phyloP scores from a whole-genome alignment of 768 basidiomycete genomes.

The Pleurotus giganteus region DNA sequence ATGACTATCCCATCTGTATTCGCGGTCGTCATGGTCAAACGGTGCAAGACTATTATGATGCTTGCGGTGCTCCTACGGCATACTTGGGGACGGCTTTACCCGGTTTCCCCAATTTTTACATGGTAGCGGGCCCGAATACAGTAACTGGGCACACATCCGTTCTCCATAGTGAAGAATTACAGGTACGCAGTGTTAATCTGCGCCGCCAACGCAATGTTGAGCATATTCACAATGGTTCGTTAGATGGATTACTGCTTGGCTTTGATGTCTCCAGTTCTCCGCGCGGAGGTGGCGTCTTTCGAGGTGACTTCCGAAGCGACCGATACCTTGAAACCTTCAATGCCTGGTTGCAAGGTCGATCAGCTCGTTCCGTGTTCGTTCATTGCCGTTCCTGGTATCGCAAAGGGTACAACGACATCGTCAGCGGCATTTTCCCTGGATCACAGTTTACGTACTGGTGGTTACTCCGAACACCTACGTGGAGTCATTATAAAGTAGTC shows the following conservation, averaged over 20 bases:
- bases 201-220: background rate
- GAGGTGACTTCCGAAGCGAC: conserved; percentile 35
- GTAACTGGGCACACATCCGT: conserved; percentile 43
- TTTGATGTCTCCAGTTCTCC: conserved; percentile 39
- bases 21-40: conserved; percentile 27
- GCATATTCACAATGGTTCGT: background rate
- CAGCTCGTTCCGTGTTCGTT: conserved; percentile 31
- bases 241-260: conserved; percentile 43
- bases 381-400: conserved; percentile 35
- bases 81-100: conserved; percentile 43
- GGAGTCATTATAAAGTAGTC: conserved; percentile 30
- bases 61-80: conserved; percentile 37
- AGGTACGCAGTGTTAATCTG: conserved; percentile 24
- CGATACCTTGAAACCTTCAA: conserved; percentile 39
- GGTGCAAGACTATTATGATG: conserved; percentile 37
- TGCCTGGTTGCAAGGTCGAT: conserved; percentile 30
- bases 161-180: conserved; percentile 41
- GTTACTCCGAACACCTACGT: conserved; percentile 27
- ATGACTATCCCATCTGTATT: conserved; percentile 31
- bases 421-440: conserved; percentile 30
- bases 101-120: conserved; percentile 46
- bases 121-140: conserved; percentile 41
- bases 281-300: conserved; percentile 28
- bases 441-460: conserved; percentile 32
- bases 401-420: conserved; percentile 23